Evolutionary conservation across 805 yeast species (phyloP).

Genomic region (Candida sanyiensis): DNA sequence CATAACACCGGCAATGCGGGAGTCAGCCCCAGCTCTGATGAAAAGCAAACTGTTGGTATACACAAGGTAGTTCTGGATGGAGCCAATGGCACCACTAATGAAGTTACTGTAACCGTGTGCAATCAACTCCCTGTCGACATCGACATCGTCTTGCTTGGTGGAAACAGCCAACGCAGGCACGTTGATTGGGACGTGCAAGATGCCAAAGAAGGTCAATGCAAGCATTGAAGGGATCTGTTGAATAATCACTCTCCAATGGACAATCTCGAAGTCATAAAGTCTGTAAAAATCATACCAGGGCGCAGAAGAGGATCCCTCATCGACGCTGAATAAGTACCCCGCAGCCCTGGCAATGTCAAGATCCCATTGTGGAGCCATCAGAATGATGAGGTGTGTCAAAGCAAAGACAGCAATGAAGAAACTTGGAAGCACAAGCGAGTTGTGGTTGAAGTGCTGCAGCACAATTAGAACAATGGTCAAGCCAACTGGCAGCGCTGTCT

Average conservation of each 20-base stretch:
- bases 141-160: slow-evolving; percentile 72
- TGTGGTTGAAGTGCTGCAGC: slow-evolving; percentile 54
- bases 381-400: slow-evolving; percentile 62
- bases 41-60: slow-evolving; percentile 91
- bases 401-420: slow-evolving; percentile 70
- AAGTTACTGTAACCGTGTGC: slow-evolving; percentile 94
- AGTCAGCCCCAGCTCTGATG: slow-evolving; percentile 91
- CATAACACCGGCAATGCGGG: slow-evolving; percentile 83
- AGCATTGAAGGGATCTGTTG: slow-evolving; percentile 86
- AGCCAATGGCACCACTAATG: slow-evolving; percentile 75
- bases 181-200: slow-evolving; percentile 93
- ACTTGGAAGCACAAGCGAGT: slow-evolving; percentile 74
- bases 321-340: slow-evolving; percentile 76
- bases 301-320: slow-evolving; percentile 49
- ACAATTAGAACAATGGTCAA: slow-evolving; percentile 57
- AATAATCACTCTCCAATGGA: slow-evolving; percentile 68
- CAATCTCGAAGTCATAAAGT: slow-evolving; percentile 60
- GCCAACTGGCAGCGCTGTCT: slow-evolving; percentile 66
- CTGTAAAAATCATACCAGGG: slow-evolving; percentile 91
- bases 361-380: slow-evolving; percentile 59
- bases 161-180: slow-evolving; percentile 96
- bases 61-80: slow-evolving; percentile 91
- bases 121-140: slow-evolving; percentile 86
- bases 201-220: slow-evolving; percentile 93
- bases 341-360: slow-evolving; percentile 53